Base-by-base conservation (phyloP, 192 early-diverging fungal species). In the Coemansia sp. region DNA sequence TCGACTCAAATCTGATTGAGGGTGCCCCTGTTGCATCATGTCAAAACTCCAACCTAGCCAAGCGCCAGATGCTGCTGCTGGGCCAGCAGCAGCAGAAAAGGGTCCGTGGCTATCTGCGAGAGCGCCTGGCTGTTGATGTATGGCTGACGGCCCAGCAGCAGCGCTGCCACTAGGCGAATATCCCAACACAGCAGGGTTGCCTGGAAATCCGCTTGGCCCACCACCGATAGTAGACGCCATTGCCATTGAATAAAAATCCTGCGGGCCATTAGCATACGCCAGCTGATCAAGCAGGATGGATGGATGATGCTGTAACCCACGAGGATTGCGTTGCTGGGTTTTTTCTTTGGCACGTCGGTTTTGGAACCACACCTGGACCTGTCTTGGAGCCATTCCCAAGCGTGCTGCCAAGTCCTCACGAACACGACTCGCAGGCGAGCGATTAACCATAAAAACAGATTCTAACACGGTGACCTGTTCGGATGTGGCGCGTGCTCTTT, bases 341-440 rank as follows among this genome's bases (percentile, higher is more conserved):
- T 90, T 91, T 47, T 84, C 87, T 66, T 94, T 94, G n/a, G 91
- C 92, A 32, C 92, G 86, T n/a, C 91, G 78, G 75, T 94, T 94
- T 72, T 94, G 92, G 70, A 94, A 94, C 92, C 92, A 94, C 46
- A 92, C 90, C 65, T 92, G 91, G 21, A 94, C 90, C 22, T 89
- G 85, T 18, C 90, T 84, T 12, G 88, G 87, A 10, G 87, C 86
- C 92, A 94, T 94, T 22, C 81, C 78, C 15, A 94, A 74, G 7
- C 83, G 78, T 19, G 87, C 79, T 4, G 90, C 89, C 40, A 94
- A 76, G 18, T 84, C 83, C 57, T 84, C 83, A 55, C 91, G 88
- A 57, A 87, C 73, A 11, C 72, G 69, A 8, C 86, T 88, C 69
- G 85, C 90, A 43, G 92, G 92, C 60, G 87, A 90, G 40, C 89